Base-by-base conservation (phyloP, 495 filamentous ascomycete genomes). In the Pyrenopolyporus hunteri region DNA sequence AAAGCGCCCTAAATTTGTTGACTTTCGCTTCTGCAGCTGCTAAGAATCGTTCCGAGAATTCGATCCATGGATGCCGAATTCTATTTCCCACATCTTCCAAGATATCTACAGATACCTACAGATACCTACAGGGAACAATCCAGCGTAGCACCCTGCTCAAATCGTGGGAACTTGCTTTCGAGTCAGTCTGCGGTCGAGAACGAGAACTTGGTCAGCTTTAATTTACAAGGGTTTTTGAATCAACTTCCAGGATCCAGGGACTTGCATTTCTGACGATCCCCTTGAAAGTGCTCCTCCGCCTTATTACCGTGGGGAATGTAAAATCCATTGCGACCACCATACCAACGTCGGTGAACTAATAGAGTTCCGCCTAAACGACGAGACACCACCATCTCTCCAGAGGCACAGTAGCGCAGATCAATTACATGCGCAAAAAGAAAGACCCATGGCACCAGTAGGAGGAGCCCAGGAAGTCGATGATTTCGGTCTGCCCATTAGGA, bases 401-500 rank as follows among this genome's bases (percentile, higher is more conserved):
- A 59, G 17, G 51, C 19, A 44, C 2, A 29, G 17, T 28, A 50
- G 26, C 25, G 40, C 51, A 32, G 22, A 42, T 59, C n/a, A 56
- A 59, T 39, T 63, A 67, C 63, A 71, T 71, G 69, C 54, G 50
- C 60, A 64, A 54, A 40, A 54, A 59, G 52, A 54, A 51, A 49
- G 46, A 49, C 29, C 63, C 67, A 75, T 74, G 72, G 61, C 63
- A 48, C 40, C 70, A 36, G 70, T 69, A 60, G 74, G 70, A 62
- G 73, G 70, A 61, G 64, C 48, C 48, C 67, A 67, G 16, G 77
- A 85, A 60, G 49, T 76, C 16, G 83, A 85, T 67, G 82, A 85
- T 37, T 85, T 84, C 66, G 82, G 82, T 19, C 70, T 85, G 44
- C 82, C 80, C 35, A 74, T 84, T 26, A 71, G 64, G 66, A 79